Evolutionary conservation across 1,284 basidiomycete genomes (phyloP), one percentile per base, ranked within the genome.

Genomic region (Leccinum solheimii): DNA sequence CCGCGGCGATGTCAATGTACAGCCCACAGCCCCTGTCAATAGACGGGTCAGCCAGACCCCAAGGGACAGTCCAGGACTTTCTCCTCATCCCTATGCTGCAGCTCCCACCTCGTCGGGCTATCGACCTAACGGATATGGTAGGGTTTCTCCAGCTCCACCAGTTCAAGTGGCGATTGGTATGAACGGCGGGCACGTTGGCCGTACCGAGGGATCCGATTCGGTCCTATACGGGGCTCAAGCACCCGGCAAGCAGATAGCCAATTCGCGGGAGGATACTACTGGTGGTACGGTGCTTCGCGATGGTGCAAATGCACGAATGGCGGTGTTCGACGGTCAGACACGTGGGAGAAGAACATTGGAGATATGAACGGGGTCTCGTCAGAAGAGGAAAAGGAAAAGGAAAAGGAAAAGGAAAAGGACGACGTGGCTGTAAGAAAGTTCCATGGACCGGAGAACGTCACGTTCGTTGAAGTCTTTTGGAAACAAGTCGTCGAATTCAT

Each of bases 21-120:
- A 89, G 68, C 83, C 84, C 7, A 74, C 87, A 38, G 79, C 83
- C 10, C 84, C 90, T 10, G 79, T 80, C 13, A 85, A 84, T 69
- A 80, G 87, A 57, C 84, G 88, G 49, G 80, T 80, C 3, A 91
- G 88, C 67, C 86, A 88, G 69, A 83, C 83, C 56, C 81, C 79
- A 53, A 75, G 84, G 48, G 85, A 83, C 30, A 74, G 75, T 36
- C 76, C 72, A 27, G 79, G 76, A 3, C 77, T 87, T 49, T 75
- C 80, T n/a, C 76, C 83, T 36, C 88, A 91, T 70, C 88, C 88
- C 27, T 91, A 91, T 60, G 89, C 88, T 6, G 78, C 81, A 43
- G 81, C 85, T 10, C 83, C 87, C 6, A 83, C 79, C 62, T 74
- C 83, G 2, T 81, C 78, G 52, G 83, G 81, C 7, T 87, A 86